Evolutionary conservation across 495 filamentous ascomycete species (phyloP), one percentile per base, ranked within the genome.

Genomic region (Lepraria neglecta): DNA sequence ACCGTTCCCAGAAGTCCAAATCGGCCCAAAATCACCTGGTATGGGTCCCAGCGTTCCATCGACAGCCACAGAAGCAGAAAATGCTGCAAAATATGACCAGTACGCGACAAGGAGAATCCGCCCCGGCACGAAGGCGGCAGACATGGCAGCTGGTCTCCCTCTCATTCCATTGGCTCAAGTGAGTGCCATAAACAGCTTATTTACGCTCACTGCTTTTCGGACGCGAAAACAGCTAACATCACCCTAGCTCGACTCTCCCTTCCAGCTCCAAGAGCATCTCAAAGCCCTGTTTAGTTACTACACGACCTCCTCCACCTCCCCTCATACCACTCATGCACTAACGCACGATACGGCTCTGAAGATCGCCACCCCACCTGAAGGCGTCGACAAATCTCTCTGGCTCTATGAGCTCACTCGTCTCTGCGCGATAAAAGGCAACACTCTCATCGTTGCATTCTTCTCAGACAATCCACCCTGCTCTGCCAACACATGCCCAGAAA

Each of bases 191-290:
- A 31, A n/a, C 30, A 14, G 51, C 19, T 0, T 5, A 27, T 6
- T 50, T 59, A 11, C 6, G n/a, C 35, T 9, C 42, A 10, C 27
- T 15, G 0, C 4, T 51, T 5, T 33, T 11, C 24, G 40, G 24
- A 17, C 27, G 19, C 4, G 51, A 28, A 33, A 4, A 0, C 0
- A 6, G 12, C 47, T 60, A 21, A 60, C 42, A 17, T 9, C 2
- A 55, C 56, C n/a, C 31, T 58, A 92, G 84, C 87, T 98, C 70
- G 91, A 97, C 70, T 96, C 91, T 11, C 87, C 94, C 58, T 98
- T 98, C 70, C 94, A 95, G 72, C 85, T 97, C n/a, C 94, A 96
- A 72, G 94, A 98, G 76, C 95, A 98, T 70, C 84, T 98, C 52
- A 91, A 92, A 74, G 88, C 95, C 15, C 84, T 97, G 12, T 88